Conservation (phyloP, 129 eudicot genomes). For the Flaveria ramosissima region DNA sequence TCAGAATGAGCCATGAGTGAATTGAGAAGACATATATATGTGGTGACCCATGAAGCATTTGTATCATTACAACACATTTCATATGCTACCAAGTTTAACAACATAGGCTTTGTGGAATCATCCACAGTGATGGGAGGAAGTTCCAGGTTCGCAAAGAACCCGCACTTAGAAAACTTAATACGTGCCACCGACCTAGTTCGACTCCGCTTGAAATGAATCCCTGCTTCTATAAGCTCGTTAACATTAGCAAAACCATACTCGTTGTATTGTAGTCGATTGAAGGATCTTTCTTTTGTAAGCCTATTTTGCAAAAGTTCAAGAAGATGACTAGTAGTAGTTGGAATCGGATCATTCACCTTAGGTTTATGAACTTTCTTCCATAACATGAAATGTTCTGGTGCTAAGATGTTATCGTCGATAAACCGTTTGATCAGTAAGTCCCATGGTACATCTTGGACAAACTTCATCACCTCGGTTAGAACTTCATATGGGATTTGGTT, state of each 20-base stretch:
- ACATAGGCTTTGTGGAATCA: conserved; percentile 28
- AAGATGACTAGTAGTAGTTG: conserved; percentile 25
- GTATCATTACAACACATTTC: conserved; percentile 35
- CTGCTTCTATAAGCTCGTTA: conserved; percentile 31
- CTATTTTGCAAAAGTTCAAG: conserved; percentile 28
- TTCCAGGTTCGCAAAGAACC: conserved; percentile 17
- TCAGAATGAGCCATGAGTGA: conserved; percentile 29
- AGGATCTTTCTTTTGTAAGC: conserved; percentile 11
- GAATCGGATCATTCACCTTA: background rate
- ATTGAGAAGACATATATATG: conserved; percentile 39
- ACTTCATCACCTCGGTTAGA: conserved; percentile 28
- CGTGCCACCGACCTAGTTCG: conserved; percentile 9
- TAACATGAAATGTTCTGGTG: background rate
- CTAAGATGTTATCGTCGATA: conserved; percentile 16
- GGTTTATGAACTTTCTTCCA: no score
- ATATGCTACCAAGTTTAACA: conserved; percentile 44
- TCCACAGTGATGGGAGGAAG: conserved; percentile 33
- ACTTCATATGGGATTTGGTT: conserved; percentile 37
- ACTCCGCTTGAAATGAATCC: conserved; percentile 35
- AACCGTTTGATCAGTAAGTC: conserved; percentile 1
- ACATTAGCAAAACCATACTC: conserved; percentile 35
- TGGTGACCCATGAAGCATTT: conserved; percentile 26
- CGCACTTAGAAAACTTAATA: conserved; percentile 4
- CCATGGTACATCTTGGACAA: background rate
- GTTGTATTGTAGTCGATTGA: background rate